A percentile compares a stretch with the other conserved stretches of the same genome.
These are phyloP conservation scores for Vigna angularis DNA, from an alignment of 306 rosid species.

Conservation along the genomic window DNA sequence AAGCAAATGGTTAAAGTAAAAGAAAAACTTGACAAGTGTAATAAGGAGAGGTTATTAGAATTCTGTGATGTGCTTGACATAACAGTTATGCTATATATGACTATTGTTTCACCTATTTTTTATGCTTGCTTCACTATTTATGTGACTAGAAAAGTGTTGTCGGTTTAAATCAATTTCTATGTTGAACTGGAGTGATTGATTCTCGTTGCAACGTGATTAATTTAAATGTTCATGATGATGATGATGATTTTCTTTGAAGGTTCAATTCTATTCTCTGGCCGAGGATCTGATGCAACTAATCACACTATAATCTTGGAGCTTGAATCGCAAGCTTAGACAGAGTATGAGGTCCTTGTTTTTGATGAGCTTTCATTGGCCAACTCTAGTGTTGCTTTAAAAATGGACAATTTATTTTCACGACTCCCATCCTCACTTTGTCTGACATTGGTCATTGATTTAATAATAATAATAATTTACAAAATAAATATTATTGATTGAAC, in stretches of 20 bases:
- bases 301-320: conserved; percentile 92
- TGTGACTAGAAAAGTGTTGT: not conserved
- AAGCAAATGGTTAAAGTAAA: conserved; percentile 85
- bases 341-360: conserved; percentile 21
- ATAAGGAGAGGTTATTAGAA: conserved; percentile 88
- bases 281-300: conserved; percentile 70
- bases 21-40: conserved; percentile 90
- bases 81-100: conserved; percentile 59
- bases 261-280: conserved; percentile 89
- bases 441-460: not conserved
- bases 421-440: not conserved
- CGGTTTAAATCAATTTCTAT: conserved; percentile 7
- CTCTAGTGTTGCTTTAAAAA: conserved; percentile 17
- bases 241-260: conserved; percentile 57
- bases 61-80: conserved; percentile 66
- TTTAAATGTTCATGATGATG: conserved; percentile 9
- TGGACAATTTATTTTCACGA: conserved; percentile 24
- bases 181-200: conserved; percentile 17
- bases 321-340: conserved; percentile 57
- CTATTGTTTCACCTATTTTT: not conserved
- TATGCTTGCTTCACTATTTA: not conserved
- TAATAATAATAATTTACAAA: too few species aligned
- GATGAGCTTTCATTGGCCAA: conserved; percentile 19
- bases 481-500: too few species aligned
- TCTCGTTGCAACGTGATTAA: conserved; percentile 1